phyloP scores from a whole-genome alignment of 192 early-diverging fungal species.

The Coemansia sp. region DNA sequence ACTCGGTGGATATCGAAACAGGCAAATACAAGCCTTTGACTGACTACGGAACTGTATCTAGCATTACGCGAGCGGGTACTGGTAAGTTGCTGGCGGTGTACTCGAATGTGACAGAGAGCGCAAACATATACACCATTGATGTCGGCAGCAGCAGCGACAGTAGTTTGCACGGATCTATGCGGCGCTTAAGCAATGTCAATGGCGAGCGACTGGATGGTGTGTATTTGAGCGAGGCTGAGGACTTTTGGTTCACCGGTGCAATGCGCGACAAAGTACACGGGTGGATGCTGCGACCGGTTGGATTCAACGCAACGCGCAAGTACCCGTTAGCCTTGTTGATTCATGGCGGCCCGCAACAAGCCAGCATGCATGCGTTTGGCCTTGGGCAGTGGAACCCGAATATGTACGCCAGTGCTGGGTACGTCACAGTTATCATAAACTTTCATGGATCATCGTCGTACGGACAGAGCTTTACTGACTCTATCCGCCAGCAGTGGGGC shows the following conservation, averaged over 20 bases:
- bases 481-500: conserved; percentile 75
- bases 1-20: conserved; percentile 36
- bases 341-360: conserved; percentile 79
- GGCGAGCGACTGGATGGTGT: conserved; percentile 35
- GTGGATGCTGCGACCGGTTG: conserved; percentile 32
- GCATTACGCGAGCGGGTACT: conserved; percentile 20
- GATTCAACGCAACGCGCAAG: conserved; percentile 48
- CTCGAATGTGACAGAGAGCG: conserved; percentile 47
- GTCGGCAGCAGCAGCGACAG: conserved; percentile 9
- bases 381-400: conserved; percentile 74
- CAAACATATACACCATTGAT: conserved; percentile 45
- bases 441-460: conserved; percentile 79
- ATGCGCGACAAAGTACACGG: conserved; percentile 42
- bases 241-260: conserved; percentile 68
- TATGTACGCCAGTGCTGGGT: conserved; percentile 69
- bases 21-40: conserved; percentile 43
- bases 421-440: conserved; percentile 68
- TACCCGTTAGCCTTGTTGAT: conserved; percentile 77
- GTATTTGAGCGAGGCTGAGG: conserved; percentile 57
- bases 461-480: conserved; percentile 68
- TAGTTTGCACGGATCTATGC: background rate
- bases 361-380: conserved; percentile 35
- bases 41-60: conserved; percentile 17
- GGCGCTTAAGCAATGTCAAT: conserved; percentile 55
- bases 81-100: conserved; percentile 46